Evolutionary conservation across 2,329 filamentous ascomycete species (phyloP), one percentile per base, ranked within the genome.

Genomic region (Botryotinia convoluta): DNA sequence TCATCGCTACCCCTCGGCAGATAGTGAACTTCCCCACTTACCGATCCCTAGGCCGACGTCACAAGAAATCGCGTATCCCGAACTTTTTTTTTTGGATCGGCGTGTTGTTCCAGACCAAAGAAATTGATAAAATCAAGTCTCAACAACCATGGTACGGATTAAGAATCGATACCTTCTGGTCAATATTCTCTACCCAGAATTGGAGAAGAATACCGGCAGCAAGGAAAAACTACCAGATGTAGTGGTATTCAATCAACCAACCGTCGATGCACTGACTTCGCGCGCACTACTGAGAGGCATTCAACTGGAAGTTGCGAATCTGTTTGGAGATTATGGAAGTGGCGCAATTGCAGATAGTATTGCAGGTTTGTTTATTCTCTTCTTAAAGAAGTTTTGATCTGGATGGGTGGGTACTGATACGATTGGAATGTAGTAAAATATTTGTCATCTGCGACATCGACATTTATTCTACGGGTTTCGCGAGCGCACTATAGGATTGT

Each of bases 141-240:
- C 48, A 42, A 63, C 42, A 37, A 57, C 45, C 60, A 98, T 99
- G 96, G 96, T 99, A 74, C 93, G 96, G 81, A 89, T 98, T 78
- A 99, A 99, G 84, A 92, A 97, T 83, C 91, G 96, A 79, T 99
- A 99, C 82, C 88, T 99, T 29, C 90, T 98, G n/a, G 89, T 98
- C 75, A 93, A 97, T 81, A 94, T 98, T 77, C 87, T 98, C 64
- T 98, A 98, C 79, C 94, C 95, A 0, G 87, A 90, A 79, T 78
- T 74, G 75, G 80, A 64, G 76, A 76, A 77, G 32, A 59, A 72
- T 64, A 63, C 71, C n/a, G 74, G 78, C 37, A 74, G 78, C 74
- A 82, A 81, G 73, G 68, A 80, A 48, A 81, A 83, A 77, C 78
- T 87, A 79, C 82, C 92, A 80, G 82, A 89, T 84, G 63, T 92